Percentiles rank a stretch among this genome's conserved stretches.
phyloP scores from a whole-genome alignment of 140 eudicot species.

The Senecio squalidus region DNA sequence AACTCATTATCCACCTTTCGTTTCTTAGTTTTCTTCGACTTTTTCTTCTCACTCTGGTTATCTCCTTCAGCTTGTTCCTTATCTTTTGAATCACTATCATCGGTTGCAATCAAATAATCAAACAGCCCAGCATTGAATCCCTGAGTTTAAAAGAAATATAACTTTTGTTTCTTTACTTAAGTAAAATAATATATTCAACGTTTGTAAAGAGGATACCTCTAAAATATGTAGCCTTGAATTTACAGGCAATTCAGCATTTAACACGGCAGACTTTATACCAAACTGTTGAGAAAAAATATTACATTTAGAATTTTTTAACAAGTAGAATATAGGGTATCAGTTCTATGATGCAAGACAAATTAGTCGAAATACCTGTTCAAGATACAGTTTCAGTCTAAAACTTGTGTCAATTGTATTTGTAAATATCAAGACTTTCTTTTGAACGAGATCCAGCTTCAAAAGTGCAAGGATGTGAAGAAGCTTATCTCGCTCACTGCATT shows the following conservation, averaged over 20 bases:
- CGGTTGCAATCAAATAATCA: conserved; percentile 88
- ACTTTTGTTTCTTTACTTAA: not conserved
- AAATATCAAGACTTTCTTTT: conserved; percentile 79
- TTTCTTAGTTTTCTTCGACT: conserved; percentile 50
- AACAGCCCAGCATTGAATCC: conserved; percentile 97
- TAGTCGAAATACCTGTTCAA: conserved; percentile 72
- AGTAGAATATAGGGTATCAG: not conserved
- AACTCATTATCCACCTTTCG: conserved; percentile 70
- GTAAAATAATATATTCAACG: not conserved
- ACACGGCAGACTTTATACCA: conserved; percentile 86
- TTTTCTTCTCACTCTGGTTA: conserved; percentile 39
- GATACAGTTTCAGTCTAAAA: conserved; percentile 70
- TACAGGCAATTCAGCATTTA: conserved; percentile 93
- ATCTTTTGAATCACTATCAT: conserved; percentile 62
- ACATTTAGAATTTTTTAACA: not conserved
- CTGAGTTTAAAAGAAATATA: conserved; percentile 24
- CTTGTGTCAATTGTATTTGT: conserved; percentile 85
- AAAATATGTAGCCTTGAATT: conserved; percentile 94
- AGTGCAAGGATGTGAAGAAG: conserved; percentile 76
- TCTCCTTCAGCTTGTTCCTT: conserved; percentile 51
- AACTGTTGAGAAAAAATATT: conserved; percentile 46
- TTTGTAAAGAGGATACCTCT: conserved; percentile 49
- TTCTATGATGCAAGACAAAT: not conserved
- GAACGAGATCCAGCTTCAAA: conserved; percentile 84
- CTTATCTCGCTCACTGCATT: conserved; percentile 84